A percentile compares a stretch with the other conserved stretches of the same genome.
Evolutionary conservation across 768 basidiomycete species (phyloP).

Genomic region (Tricholoma furcatifolium): DNA sequence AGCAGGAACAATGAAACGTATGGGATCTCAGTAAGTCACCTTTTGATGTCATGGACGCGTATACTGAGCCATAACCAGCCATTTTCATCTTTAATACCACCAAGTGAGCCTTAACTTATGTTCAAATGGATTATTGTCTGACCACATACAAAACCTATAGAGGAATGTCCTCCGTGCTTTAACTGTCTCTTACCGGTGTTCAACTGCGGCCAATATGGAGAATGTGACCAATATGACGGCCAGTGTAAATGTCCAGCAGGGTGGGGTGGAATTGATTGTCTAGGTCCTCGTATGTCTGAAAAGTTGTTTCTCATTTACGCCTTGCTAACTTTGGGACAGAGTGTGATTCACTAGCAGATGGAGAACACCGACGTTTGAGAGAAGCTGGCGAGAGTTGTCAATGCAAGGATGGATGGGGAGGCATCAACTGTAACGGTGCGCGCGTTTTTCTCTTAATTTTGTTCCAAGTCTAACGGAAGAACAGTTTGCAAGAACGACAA

Average conservation of each 20-base stretch:
- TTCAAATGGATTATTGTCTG: background rate
- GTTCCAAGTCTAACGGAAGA: background rate
- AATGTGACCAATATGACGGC: constrained; percentile 89
- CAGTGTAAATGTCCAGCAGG: constrained; percentile 96
- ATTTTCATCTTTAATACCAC: constrained; percentile 21
- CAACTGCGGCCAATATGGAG: constrained; percentile 88
- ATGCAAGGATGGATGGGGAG: constrained; percentile 94
- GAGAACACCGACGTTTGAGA: constrained; percentile 78
- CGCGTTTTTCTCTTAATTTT: too few relatives aligned
- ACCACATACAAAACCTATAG: constrained; percentile 24
- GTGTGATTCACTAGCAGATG: constrained; percentile 93
- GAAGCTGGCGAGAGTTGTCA: constrained; percentile 75
- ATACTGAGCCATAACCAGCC: constrained; percentile 10
- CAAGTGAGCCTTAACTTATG: constrained; percentile 10
- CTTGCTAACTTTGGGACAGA: constrained; percentile 45
- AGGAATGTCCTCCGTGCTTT: constrained; percentile 86
- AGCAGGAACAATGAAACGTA: constrained; percentile 16
- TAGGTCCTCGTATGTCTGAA: constrained; percentile 74
- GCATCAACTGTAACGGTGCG: constrained; percentile 96
- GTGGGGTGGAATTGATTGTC: constrained; percentile 97
- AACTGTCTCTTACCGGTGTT: constrained; percentile 93
- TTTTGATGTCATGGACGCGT: background rate
- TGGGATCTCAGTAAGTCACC: constrained; percentile 15
- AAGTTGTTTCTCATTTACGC: background rate
- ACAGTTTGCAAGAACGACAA: constrained; percentile 12